Evolutionary conservation across 1,139 yeast genomes (phyloP), one percentile per base, ranked within the genome.

Genomic region (Insectozyma bohioensis): DNA sequence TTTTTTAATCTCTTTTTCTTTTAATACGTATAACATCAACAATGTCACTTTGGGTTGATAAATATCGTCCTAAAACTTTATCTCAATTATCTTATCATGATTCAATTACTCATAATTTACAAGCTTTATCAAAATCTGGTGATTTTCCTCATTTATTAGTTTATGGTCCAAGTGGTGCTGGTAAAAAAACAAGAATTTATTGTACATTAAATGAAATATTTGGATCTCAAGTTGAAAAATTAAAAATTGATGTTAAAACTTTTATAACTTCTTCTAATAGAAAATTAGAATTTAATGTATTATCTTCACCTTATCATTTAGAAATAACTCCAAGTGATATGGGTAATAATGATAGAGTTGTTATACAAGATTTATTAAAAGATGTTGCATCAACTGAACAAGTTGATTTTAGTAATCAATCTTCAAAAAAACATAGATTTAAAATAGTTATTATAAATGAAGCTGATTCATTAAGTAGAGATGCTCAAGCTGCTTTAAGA

Each of bases 11-110:
- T 22, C 29, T 20, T 23, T 12, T 9, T 20, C 5, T 5, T 11
- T 18, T 12, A 25, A 12, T 5, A 13, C 21, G 20, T 5, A 23
- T 37, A 24, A 6, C 22, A 12, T 13, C 19, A 17, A 32, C 16
- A 33, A 87, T 88, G 97, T 84, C 96, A 12, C 72, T 92, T 55
- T 92, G 98, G 98, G 96, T 94, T 13, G 97, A 92, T 56, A 87
- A 88, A 47, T 82, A 88, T 58, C 75, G 97, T 47, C 98, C 98
- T 6, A 76, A 68, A 46, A 67, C 70, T 1, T 63, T 94, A 35
- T 75, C 71, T 9, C 69, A 70, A 24, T 67, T 92, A 35, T 77
- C 80, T 35, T 90, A 75, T 55, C 95, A 88, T 52, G 62, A 60
- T 1, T 71, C 69, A 5, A 75, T 90, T 20, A 79, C 95, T 0